phyloP scores from a whole-genome alignment of 75 land plant species.

The Gnetum montanum region DNA sequence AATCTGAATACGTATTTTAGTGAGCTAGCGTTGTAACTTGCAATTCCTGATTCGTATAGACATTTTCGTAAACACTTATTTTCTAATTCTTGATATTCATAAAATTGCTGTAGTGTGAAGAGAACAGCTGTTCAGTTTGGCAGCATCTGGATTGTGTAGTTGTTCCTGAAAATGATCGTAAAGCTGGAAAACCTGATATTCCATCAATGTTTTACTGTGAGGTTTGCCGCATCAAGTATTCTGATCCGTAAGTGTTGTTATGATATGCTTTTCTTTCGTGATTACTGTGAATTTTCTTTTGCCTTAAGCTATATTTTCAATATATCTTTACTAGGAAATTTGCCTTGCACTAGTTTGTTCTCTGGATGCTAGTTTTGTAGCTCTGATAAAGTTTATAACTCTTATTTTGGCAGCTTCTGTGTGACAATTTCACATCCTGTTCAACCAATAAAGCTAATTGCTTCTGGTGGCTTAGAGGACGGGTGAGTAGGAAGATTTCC shows the following conservation, averaged over 20 bases:
- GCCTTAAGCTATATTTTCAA: not conserved
- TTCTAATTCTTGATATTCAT: not conserved
- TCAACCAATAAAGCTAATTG: not conserved
- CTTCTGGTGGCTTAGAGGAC: not conserved
- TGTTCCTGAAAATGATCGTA: slow-evolving; percentile 27
- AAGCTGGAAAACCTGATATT: slow-evolving; percentile 18
- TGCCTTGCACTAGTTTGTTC: no score
- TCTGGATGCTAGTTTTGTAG: no score
- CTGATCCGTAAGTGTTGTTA: slow-evolving; percentile 33
- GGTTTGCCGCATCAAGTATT: slow-evolving; percentile 35
- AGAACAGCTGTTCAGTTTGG: slow-evolving; percentile 27
- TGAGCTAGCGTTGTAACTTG: no score
- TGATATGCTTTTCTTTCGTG: not conserved
- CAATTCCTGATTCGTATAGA: no score
- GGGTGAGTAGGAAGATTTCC: not conserved
- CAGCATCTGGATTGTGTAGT: slow-evolving; percentile 40
- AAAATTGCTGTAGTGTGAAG: slow-evolving; percentile 30
- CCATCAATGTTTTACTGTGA: slow-evolving; percentile 38
- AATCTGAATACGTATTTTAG: no score
- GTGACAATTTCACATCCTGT: slow-evolving; percentile 2
- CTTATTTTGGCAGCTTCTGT: slow-evolving; percentile 1
- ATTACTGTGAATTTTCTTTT: not conserved
- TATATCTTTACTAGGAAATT: no score
- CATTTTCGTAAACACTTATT: no score
- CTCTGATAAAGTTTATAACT: no score